phyloP scores from a whole-genome alignment of 768 basidiomycete genomes.

The Naganishia friedmannii region DNA sequence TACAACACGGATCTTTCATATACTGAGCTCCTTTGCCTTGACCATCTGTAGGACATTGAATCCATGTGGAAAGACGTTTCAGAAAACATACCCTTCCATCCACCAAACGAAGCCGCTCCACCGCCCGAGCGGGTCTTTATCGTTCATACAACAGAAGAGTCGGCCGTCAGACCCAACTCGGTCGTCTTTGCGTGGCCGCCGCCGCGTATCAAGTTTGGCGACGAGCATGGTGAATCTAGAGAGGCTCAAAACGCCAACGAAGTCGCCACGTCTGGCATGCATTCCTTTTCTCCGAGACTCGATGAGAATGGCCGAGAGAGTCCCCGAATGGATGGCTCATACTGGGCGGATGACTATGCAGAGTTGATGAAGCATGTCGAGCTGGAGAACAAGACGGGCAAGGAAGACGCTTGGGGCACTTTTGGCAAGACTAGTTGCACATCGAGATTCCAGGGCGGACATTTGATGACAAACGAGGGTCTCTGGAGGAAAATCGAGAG shows the following conservation, averaged over 20 bases:
- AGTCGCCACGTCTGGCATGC: not conserved
- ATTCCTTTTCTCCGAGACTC: constrained; percentile 7
- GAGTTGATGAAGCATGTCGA: constrained; percentile 48
- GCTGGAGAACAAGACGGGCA: constrained; percentile 43
- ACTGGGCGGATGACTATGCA: constrained; percentile 47
- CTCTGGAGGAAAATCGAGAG: constrained; percentile 45
- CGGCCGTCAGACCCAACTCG: constrained; percentile 33
- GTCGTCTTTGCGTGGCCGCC: constrained; percentile 52
- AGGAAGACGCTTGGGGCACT: constrained; percentile 37
- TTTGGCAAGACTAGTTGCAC: constrained; percentile 48
- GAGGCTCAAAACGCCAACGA: constrained; percentile 4
- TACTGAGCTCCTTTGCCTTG: not conserved
- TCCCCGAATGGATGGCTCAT: constrained; percentile 42
- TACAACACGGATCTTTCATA: not conserved
- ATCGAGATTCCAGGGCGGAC: constrained; percentile 46
- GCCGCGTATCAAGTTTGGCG: constrained; percentile 33
- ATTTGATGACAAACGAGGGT: constrained; percentile 48
- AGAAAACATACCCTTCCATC: constrained; percentile 31
- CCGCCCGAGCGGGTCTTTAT: constrained; percentile 49
- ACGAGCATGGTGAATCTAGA: not conserved
- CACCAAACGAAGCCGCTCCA: constrained; percentile 35
- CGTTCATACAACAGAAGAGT: constrained; percentile 38
- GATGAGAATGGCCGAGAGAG: constrained; percentile 25
- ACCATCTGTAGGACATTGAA: constrained; percentile 44
- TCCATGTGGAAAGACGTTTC: constrained; percentile 42